Percentiles rank a stretch among this genome's conserved stretches.
Conservation (phyloP, 2,329 filamentous ascomycete genomes). For the Fusarium piperis region DNA sequence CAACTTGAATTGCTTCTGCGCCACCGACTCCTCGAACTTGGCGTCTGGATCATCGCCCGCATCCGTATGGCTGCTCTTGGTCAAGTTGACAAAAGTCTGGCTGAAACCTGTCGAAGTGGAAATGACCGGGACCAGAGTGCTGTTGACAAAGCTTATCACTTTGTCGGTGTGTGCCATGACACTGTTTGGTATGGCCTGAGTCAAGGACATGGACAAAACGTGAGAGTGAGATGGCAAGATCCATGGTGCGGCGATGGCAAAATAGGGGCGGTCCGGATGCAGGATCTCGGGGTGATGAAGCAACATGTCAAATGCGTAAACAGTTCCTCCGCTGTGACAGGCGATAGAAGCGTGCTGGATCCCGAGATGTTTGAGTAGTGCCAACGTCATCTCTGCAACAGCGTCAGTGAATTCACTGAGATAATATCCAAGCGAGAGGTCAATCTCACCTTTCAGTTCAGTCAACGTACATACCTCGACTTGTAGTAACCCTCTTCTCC, state of each 20-base stretch:
- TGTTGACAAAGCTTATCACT: conserved; percentile 15
- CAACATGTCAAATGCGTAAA: conserved; percentile 24
- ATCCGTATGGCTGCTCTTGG: background rate
- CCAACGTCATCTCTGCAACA: conserved; percentile 6
- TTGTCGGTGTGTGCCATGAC: conserved; percentile 20
- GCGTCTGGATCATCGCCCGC: background rate
- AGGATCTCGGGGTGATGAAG: conserved; percentile 25
- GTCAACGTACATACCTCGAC: conserved; percentile 6
- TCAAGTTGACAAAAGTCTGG: background rate
- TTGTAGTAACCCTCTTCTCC: background rate
- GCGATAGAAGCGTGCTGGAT: conserved; percentile 16
- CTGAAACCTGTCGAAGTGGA: conserved; percentile 14
- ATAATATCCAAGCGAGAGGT: background rate
- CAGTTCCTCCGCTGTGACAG: conserved; percentile 22
- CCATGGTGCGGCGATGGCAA: conserved; percentile 14
- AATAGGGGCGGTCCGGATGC: conserved; percentile 9
- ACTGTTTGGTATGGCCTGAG: background rate
- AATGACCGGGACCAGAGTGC: background rate
- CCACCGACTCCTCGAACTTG: conserved; percentile 1
- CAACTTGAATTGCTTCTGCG: background rate
- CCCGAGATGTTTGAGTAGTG: background rate
- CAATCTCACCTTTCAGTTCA: background rate
- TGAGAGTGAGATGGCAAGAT: conserved; percentile 11
- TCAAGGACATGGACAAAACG: conserved; percentile 2
- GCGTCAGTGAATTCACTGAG: background rate